Evolutionary conservation across 805 yeast genomes (phyloP).

Genomic region (Metschnikowia anglica): DNA sequence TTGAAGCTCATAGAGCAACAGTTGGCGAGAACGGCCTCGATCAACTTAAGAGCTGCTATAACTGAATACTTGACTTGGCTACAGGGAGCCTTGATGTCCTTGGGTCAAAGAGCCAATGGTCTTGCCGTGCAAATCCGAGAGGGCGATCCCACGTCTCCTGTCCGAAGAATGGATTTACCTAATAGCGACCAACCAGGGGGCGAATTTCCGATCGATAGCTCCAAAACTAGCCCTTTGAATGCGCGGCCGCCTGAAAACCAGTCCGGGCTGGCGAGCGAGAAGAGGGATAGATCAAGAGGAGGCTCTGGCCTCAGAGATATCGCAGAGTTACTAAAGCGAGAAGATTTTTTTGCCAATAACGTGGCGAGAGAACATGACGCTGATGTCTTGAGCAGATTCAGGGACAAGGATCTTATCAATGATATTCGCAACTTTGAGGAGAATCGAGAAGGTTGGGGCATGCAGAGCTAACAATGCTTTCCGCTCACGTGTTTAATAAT

Average conservation of each 20-base stretch:
- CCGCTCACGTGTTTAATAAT: not conserved
- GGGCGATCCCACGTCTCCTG: constrained; percentile 11
- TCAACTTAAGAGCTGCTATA: constrained; percentile 45
- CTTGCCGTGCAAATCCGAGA: constrained; percentile 10
- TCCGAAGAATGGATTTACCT: constrained; percentile 5
- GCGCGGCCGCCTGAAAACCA: constrained; percentile 7
- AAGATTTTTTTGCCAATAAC: constrained; percentile 10
- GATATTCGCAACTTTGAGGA: constrained; percentile 16
- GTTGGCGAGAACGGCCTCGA: constrained; percentile 45
- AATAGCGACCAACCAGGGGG: constrained; percentile 5
- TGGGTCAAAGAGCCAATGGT: constrained; percentile 5
- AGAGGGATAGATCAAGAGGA: constrained; percentile 1
- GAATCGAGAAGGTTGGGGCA: constrained; percentile 20
- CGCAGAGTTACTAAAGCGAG: constrained; percentile 9
- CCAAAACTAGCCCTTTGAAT: constrained; percentile 12
- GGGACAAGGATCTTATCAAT: constrained; percentile 9
- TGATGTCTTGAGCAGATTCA: constrained; percentile 1
- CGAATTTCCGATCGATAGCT: constrained; percentile 6
- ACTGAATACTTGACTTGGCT: constrained; percentile 42
- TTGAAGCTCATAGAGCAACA: constrained; percentile 55
- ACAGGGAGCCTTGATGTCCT: constrained; percentile 18
- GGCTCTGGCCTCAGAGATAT: constrained; percentile 6
- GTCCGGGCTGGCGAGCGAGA: constrained; percentile 6
- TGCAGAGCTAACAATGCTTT: constrained; percentile 6
- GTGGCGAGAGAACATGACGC: constrained; percentile 9